Percentiles rank a stretch among this genome's conserved stretches.
Evolutionary conservation across 2,329 filamentous ascomycete species (phyloP).

Genomic region (Zymoseptoria ardabiliae): DNA sequence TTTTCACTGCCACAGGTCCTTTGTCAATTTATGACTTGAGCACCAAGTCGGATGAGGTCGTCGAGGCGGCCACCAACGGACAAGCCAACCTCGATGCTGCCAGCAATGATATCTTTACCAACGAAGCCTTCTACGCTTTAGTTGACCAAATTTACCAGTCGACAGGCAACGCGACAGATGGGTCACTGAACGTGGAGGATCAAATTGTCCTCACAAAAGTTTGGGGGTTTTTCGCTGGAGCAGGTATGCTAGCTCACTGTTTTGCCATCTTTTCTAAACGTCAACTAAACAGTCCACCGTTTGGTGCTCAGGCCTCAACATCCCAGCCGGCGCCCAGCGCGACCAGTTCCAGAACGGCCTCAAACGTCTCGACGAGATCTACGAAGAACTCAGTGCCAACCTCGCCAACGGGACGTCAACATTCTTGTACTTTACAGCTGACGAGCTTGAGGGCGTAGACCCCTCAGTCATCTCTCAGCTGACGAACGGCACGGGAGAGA

Average conservation of each 20-base stretch:
- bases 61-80: too few relatives aligned
- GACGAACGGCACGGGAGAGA: neutral
- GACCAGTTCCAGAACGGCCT: neutral
- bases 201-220: neutral
- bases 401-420: neutral
- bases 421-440: neutral
- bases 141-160: neutral
- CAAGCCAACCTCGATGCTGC: too few relatives aligned
- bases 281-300: neutral
- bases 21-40: neutral
- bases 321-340: neutral
- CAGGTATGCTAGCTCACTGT: neutral
- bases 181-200: neutral
- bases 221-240: neutral
- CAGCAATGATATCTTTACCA: neutral
- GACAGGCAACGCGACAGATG: neutral
- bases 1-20: neutral
- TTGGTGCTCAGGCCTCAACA: neutral
- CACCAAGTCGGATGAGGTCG: neutral
- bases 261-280: neutral
- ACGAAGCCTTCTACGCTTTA: neutral
- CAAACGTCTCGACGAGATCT: neutral
- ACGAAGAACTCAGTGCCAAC: neutral
- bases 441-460: neutral
- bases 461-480: neutral